phyloP scores from a whole-genome alignment of 2,329 filamentous ascomycete species.

The Diaporthe vexans region DNA sequence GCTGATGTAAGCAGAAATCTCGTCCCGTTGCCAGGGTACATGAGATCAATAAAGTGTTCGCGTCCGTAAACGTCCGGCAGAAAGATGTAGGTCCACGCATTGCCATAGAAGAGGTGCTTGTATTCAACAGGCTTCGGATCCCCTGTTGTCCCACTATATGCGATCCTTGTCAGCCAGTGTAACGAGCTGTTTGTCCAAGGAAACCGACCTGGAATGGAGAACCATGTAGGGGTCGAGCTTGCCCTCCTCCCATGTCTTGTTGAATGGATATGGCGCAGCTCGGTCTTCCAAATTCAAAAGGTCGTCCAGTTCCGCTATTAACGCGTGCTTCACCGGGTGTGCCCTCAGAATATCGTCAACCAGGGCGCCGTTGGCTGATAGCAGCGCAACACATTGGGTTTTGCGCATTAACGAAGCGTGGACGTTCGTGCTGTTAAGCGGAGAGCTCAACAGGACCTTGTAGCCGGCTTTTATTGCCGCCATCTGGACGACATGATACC shows the following conservation, averaged over 20 bases:
- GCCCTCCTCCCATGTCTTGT: constrained; percentile 43
- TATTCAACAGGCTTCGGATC: constrained; percentile 41
- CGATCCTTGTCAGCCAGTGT: background rate
- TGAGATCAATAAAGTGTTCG: constrained; percentile 28
- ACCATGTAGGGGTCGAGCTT: constrained; percentile 40
- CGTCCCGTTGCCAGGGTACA: constrained; percentile 34
- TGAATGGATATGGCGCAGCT: constrained; percentile 42
- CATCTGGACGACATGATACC: constrained; percentile 45
- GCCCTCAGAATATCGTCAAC: constrained; percentile 42
- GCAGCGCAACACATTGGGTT: constrained; percentile 41
- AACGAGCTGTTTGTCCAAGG: no score
- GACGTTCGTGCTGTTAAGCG: constrained; percentile 42
- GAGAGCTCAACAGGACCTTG: constrained; percentile 42
- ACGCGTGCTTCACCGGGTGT: constrained; percentile 13
- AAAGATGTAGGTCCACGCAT: constrained; percentile 14
- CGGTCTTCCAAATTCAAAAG: constrained; percentile 33
- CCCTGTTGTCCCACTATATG: constrained; percentile 43
- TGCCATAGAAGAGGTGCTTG: constrained; percentile 32
- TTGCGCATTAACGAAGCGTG: constrained; percentile 43
- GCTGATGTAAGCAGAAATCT: constrained; percentile 41
- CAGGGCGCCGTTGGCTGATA: constrained; percentile 39
- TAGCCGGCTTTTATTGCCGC: constrained; percentile 44
- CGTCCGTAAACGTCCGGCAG: constrained; percentile 33
- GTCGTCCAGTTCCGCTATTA: constrained; percentile 43
- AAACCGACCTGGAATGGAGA: constrained; percentile 41